These are phyloP conservation scores for Entonaema liquescens DNA, from an alignment of 495 filamentous ascomycete genomes.

Conservation along the genomic window DNA sequence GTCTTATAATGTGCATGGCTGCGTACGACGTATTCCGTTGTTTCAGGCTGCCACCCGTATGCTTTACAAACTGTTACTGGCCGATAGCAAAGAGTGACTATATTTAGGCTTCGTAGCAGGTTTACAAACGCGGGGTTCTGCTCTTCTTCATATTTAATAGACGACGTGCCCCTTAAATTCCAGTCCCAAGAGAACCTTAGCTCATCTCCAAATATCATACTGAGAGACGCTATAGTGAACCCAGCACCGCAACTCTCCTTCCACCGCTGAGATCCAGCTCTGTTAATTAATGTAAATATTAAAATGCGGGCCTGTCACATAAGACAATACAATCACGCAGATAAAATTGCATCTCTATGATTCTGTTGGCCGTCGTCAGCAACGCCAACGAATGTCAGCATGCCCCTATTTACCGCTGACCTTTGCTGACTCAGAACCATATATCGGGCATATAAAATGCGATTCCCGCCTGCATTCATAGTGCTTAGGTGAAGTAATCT, in stretches of 20 bases:
- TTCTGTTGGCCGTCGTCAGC: background rate
- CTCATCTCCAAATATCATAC: background rate
- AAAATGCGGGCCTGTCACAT: background rate
- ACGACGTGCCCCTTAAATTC: background rate
- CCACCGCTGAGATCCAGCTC: background rate
- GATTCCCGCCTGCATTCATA: constrained; percentile 16
- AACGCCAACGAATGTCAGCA: constrained; percentile 21
- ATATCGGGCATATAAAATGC: constrained; percentile 22
- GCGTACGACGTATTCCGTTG: constrained; percentile 23
- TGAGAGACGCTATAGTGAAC: background rate
- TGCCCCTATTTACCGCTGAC: background rate
- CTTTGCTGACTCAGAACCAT: constrained; percentile 27
- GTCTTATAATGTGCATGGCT: constrained; percentile 14
- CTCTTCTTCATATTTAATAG: background rate
- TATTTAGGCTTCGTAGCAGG: background rate
- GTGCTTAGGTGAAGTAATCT: constrained; percentile 28
- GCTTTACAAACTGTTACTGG: constrained; percentile 8
- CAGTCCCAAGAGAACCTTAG: background rate
- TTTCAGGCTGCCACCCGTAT: constrained; percentile 19
- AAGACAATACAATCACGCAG: background rate
- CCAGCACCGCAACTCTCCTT: background rate
- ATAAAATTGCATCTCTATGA: background rate
- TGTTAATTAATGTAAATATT: background rate
- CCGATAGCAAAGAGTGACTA: background rate
- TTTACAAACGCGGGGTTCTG: background rate